phyloP scores from a whole-genome alignment of 805 yeast species.

The Candida pseudoglaebosa region DNA sequence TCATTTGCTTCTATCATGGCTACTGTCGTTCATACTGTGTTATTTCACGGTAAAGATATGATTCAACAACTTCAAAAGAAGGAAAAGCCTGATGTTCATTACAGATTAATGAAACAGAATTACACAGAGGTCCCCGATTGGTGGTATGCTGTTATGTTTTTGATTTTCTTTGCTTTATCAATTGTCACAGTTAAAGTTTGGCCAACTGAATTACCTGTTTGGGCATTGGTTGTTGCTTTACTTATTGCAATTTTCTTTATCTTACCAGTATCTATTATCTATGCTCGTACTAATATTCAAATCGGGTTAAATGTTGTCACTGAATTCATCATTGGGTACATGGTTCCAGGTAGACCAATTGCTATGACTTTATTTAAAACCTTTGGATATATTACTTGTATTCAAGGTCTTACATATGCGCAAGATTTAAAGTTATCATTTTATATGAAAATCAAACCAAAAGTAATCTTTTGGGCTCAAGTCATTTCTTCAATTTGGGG shows the following conservation, averaged over 20 bases:
- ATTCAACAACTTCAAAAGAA: constrained; percentile 19
- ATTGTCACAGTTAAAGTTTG: constrained; percentile 36
- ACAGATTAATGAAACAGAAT: constrained; percentile 46
- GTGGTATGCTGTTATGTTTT: constrained; percentile 35
- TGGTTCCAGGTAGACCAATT: constrained; percentile 46
- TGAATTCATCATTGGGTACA: constrained; percentile 41
- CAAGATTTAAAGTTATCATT: constrained; percentile 45
- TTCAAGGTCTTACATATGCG: constrained; percentile 47
- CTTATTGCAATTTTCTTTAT: constrained; percentile 36
- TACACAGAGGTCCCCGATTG: constrained; percentile 41
- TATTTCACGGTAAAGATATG: constrained; percentile 57
- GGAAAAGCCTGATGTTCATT: constrained; percentile 35
- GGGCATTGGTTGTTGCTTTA: constrained; percentile 37
- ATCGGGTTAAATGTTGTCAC: constrained; percentile 42
- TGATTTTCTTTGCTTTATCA: constrained; percentile 28
- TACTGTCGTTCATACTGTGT: constrained; percentile 51
- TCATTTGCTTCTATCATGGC: constrained; percentile 60
- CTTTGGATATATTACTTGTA: constrained; percentile 45
- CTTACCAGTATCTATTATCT: constrained; percentile 35
- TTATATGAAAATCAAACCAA: constrained; percentile 40
- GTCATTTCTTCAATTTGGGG: constrained; percentile 42
- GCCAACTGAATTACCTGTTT: constrained; percentile 42
- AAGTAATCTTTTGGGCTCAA: constrained; percentile 40
- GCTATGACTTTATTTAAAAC: constrained; percentile 48
- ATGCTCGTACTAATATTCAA: constrained; percentile 23